These are phyloP conservation scores for Phlebopus sp. DNA, from an alignment of 1,284 basidiomycete species.

Conservation along the genomic window DNA sequence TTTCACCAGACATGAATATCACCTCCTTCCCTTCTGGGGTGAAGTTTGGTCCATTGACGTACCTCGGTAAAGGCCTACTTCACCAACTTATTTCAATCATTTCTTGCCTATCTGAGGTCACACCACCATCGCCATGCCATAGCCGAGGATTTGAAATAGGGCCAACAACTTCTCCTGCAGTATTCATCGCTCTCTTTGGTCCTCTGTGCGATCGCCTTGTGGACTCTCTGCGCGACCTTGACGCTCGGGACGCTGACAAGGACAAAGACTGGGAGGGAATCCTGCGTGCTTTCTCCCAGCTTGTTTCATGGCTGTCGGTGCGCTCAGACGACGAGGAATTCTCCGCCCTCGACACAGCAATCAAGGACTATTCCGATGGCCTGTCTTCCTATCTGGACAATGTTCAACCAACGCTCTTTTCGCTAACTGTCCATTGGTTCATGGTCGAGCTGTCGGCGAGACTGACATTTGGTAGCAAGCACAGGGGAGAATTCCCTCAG, in stretches of 20 bases:
- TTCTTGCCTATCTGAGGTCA: conserved; percentile 24
- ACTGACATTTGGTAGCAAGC: conserved; percentile 25
- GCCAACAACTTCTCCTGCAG: conserved; percentile 35
- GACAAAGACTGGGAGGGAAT: conserved; percentile 39
- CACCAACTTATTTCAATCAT: conserved; percentile 46
- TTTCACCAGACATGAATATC: conserved; percentile 50
- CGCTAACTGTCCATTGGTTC: conserved; percentile 58
- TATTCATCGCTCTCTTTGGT: conserved; percentile 40
- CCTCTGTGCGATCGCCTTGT: conserved; percentile 44
- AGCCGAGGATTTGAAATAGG: conserved; percentile 41
- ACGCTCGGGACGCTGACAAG: conserved; percentile 16
- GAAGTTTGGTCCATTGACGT: conserved; percentile 47
- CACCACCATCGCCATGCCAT: conserved; percentile 29
- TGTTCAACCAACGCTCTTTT: conserved; percentile 31
- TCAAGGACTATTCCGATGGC: conserved; percentile 39
- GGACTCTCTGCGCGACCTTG: conserved; percentile 33
- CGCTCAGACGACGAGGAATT: conserved; percentile 34
- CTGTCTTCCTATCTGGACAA: conserved; percentile 42
- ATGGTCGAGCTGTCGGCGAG: conserved; percentile 56
- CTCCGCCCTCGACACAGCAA: conserved; percentile 28
- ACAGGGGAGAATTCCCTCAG: conserved; percentile 25
- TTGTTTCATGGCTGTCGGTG: conserved; percentile 43
- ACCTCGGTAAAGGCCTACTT: conserved; percentile 56
- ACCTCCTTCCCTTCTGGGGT: conserved; percentile 47
- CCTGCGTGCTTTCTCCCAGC: conserved; percentile 38